Evolutionary conservation across 1,284 basidiomycete species (phyloP).

Genomic region (Caloboletus firmus): DNA sequence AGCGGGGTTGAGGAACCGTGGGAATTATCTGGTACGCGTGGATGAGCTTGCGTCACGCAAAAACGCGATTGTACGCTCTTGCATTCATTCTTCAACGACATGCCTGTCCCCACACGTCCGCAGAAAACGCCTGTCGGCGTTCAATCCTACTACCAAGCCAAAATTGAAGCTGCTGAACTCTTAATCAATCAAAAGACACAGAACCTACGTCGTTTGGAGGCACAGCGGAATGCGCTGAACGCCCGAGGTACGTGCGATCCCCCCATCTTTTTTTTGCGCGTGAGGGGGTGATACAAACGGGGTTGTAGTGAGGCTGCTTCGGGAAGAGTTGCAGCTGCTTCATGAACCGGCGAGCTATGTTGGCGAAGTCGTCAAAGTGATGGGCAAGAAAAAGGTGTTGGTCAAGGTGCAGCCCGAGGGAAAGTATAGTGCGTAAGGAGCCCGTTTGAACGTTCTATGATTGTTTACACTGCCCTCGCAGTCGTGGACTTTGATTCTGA

Average conservation of each 20-base stretch:
- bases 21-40: slow-evolving; percentile 2
- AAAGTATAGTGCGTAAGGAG: slow-evolving; percentile 80
- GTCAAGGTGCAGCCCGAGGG: slow-evolving; percentile 99
- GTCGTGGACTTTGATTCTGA: slow-evolving; percentile 94
- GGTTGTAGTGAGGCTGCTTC: slow-evolving; percentile 70
- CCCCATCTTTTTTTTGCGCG: background rate
- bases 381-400: slow-evolving; percentile 98
- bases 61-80: background rate
- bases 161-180: slow-evolving; percentile 91
- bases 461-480: slow-evolving; percentile 32
- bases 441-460: background rate
- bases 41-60: slow-evolving; percentile 20
- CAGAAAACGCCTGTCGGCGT: slow-evolving; percentile 60
- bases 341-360: slow-evolving; percentile 98
- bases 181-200: slow-evolving; percentile 96
- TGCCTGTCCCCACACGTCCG: slow-evolving; percentile 53
- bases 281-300: background rate
- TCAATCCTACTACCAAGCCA: slow-evolving; percentile 92
- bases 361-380: slow-evolving; percentile 96
- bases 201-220: slow-evolving; percentile 93
- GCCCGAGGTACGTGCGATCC: slow-evolving; percentile 69
- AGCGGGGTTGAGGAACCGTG: slow-evolving; percentile 18
- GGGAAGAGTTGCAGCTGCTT: slow-evolving; percentile 93
- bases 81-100: slow-evolving; percentile 25
- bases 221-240: slow-evolving; percentile 95